phyloP scores from a whole-genome alignment of 1,284 basidiomycete genomes.

The Heterobasidion annosum region DNA sequence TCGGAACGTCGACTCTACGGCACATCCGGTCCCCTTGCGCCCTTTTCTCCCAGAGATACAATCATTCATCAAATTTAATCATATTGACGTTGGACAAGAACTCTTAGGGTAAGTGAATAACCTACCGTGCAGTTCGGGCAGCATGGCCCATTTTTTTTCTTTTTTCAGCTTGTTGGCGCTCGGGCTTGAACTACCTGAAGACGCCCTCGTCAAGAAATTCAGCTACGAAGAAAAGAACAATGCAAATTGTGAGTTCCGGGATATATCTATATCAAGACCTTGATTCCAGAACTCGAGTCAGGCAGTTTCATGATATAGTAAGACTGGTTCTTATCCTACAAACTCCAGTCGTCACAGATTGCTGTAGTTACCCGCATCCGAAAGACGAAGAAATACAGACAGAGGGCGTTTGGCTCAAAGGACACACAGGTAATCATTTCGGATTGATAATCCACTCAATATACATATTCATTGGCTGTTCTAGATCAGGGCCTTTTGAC shows the following conservation, averaged over 20 bases:
- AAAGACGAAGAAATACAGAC: slow-evolving; percentile 46
- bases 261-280: background rate
- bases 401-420: slow-evolving; percentile 53
- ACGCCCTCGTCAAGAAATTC: slow-evolving; percentile 27
- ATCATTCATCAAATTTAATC: slow-evolving; percentile 21
- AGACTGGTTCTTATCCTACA: background rate
- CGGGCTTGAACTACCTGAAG: slow-evolving; percentile 20
- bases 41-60: slow-evolving; percentile 34
- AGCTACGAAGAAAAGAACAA: slow-evolving; percentile 20
- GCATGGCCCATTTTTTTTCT: too few species aligned
- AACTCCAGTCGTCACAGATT: background rate
- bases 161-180: slow-evolving; percentile 16
- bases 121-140: too few species aligned
- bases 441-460: background rate
- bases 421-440: slow-evolving; percentile 39
- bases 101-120: slow-evolving; percentile 14
- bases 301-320: slow-evolving; percentile 28
- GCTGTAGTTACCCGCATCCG: slow-evolving; percentile 19
- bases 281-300: slow-evolving; percentile 2
- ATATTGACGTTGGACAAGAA: slow-evolving; percentile 19
- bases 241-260: slow-evolving; percentile 18
- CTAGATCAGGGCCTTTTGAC: slow-evolving; percentile 36
- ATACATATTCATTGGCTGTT: slow-evolving; percentile 20
- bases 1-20: slow-evolving; percentile 15
- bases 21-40: slow-evolving; percentile 25